Base-by-base conservation (phyloP, 2,329 filamentous ascomycete species). In the Neocucurbitaria cava region DNA sequence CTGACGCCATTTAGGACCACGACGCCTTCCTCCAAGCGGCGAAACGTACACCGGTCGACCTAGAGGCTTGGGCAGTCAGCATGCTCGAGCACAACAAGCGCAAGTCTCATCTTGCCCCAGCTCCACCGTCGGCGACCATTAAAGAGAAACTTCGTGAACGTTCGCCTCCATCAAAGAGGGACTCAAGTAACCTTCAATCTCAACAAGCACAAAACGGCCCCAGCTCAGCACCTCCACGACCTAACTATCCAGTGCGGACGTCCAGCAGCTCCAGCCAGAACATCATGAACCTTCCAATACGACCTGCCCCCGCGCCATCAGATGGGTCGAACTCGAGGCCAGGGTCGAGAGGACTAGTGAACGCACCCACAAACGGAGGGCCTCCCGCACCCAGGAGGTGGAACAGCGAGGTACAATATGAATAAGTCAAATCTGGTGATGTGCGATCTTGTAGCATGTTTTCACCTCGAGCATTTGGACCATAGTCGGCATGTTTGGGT, bases 11-110 rank as follows among this genome's bases (percentile, higher is more conserved):
- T 17, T 55, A 96, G 92, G 93, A 97, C 63, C 89, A 89, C 58
- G 95, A 99, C 72, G 87, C 92, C 3, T 99, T 99, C 77, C 87
- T 99, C 18, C 92, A 96, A 77, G 95, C 95, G 48, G 95, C 95
- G 44, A 98, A 98, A 81, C 87, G 94, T 65, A 99, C 95, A 1
- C 95, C 95, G 0, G 95, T 99, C 46, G 90, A 99, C 74, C 83
- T 99, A 30, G 87, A 90, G 75, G 91, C 92, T 59, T 99, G 95
- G 95, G 94, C 95, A 20, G 87, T 96, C 44, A 88, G 91, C 68
- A 86, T 98, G 82, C 94, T 98, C 86, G 93, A 97, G 74, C 87
- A 89, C 66, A 91, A 97, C 76, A 96, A 97, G 77, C 91, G 95
- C 73, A 96, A 96, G 77, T 96, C 93, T 24, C 94, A 97, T 74